Percentiles rank a stretch among this genome's conserved stretches.
These are phyloP conservation scores for Polytrichum commune DNA, from an alignment of 225 moss, liverwort and hornwort species.

Conservation along the genomic window DNA sequence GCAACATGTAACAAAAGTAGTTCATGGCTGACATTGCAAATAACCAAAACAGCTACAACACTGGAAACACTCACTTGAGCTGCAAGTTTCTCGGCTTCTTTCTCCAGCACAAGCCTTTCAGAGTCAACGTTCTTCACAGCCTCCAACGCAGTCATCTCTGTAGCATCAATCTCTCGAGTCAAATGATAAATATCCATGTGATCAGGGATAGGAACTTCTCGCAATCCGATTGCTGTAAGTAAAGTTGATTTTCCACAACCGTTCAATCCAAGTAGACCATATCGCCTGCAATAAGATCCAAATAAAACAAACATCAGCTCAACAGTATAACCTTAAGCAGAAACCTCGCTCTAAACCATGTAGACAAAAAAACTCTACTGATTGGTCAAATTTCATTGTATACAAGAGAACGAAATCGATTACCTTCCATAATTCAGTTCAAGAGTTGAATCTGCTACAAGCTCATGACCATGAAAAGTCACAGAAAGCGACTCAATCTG, in stretches of 20 bases:
- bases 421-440: slow-evolving; percentile 96
- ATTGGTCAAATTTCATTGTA: too few relatives aligned
- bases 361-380: too few relatives aligned
- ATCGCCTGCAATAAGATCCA: slow-evolving; percentile 46
- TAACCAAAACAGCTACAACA: too few relatives aligned
- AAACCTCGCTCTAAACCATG: too few relatives aligned
- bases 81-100: slow-evolving; percentile 74
- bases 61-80: slow-evolving; percentile 56
- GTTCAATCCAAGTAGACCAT: slow-evolving; percentile 81
- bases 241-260: slow-evolving; percentile 93
- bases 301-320: too few relatives aligned
- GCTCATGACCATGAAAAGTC: slow-evolving; percentile 94
- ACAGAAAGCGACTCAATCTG: slow-evolving; percentile 93
- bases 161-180: slow-evolving; percentile 90
- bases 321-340: too few relatives aligned
- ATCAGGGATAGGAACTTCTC: slow-evolving; percentile 89
- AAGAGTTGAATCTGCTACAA: slow-evolving; percentile 83
- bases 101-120: slow-evolving; percentile 72
- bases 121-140: slow-evolving; percentile 92
- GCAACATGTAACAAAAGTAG: too few relatives aligned
- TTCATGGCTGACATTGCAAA: too few relatives aligned
- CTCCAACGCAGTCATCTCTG: slow-evolving; percentile 80
- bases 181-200: slow-evolving; percentile 98
- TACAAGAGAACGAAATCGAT: too few relatives aligned
- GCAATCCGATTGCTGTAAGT: slow-evolving; percentile 76